Percentiles rank a stretch among this genome's conserved stretches.
These are phyloP conservation scores for Cordia subcordata DNA, from an alignment of 257 asterid genomes.

Conservation along the genomic window DNA sequence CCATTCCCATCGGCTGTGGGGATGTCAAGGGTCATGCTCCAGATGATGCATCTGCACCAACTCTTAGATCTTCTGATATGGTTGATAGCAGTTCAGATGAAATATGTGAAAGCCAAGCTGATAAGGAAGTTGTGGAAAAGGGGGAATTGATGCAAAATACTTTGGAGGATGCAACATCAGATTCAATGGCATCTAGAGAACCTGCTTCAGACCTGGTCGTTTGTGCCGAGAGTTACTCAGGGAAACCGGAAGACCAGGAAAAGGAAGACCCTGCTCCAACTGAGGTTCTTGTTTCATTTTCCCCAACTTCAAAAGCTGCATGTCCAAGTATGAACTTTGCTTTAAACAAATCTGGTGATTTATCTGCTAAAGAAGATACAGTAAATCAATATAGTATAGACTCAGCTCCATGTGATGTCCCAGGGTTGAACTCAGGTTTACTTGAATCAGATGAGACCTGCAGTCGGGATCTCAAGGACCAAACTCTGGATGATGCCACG, in stretches of 20 bases:
- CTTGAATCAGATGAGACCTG: constrained; percentile 3
- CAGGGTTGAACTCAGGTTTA: constrained; percentile 1
- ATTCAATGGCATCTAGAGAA: background rate
- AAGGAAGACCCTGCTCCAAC: background rate
- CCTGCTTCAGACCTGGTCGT: background rate
- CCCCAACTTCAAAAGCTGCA: constrained; percentile 6
- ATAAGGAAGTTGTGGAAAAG: background rate
- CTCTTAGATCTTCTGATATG: background rate
- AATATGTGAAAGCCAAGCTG: background rate
- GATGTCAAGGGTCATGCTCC: background rate
- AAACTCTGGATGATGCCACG: too few species aligned
- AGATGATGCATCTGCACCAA: constrained; percentile 1
- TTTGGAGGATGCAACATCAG: background rate
- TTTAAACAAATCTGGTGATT: constrained; percentile 13
- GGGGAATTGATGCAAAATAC: background rate
- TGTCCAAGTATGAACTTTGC: constrained; percentile 16
- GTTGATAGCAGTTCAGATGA: constrained; percentile 4
- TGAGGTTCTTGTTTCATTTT: background rate
- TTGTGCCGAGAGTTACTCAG: background rate
- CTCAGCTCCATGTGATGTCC: background rate
- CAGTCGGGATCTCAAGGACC: background rate
- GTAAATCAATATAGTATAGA: background rate
- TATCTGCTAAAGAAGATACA: too few species aligned
- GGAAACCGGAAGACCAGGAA: background rate
- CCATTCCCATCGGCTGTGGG: background rate